A percentile compares a stretch with the other conserved stretches of the same genome.
Conservation (phyloP, 306 rosid species). For the Vigna radiata region DNA sequence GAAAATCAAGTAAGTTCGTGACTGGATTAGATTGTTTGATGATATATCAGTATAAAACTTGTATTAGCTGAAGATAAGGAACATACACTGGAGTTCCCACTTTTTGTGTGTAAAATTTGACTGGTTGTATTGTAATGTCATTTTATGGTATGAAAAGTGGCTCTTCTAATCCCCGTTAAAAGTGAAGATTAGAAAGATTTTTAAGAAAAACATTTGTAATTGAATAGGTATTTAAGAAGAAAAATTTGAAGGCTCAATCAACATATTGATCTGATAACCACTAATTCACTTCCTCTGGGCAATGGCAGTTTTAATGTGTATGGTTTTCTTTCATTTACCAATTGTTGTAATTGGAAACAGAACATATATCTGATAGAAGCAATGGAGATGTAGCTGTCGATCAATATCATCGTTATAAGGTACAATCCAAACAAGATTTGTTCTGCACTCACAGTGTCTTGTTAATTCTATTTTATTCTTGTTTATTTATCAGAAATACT, state of each 20-base stretch:
- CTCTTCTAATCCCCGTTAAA: neutral
- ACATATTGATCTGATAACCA: constrained; percentile 1
- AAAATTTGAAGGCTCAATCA: neutral
- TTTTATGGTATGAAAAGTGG: neutral
- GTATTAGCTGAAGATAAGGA: constrained; percentile 1
- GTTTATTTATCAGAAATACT: neutral
- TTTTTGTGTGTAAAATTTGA: neutral
- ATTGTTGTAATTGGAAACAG: constrained; percentile 44
- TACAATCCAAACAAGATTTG: constrained; percentile 14
- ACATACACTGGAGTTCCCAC: neutral
- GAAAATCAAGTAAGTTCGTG: too few relatives aligned
- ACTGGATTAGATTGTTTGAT: neutral
- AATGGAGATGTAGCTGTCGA: constrained; percentile 63
- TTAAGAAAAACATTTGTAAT: neutral
- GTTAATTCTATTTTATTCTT: neutral
- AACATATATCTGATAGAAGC: constrained; percentile 48
- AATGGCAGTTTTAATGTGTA: neutral
- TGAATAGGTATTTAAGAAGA: neutral
- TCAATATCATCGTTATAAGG: constrained; percentile 63
- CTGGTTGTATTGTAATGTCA: neutral
- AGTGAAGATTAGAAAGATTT: neutral
- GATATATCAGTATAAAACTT: neutral
- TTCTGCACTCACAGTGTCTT: neutral
- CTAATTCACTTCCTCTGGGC: neutral
- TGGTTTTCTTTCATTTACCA: neutral